Evolutionary conservation across 495 filamentous ascomycete species (phyloP), one percentile per base, ranked within the genome.

Genomic region (Neurospora sp.): DNA sequence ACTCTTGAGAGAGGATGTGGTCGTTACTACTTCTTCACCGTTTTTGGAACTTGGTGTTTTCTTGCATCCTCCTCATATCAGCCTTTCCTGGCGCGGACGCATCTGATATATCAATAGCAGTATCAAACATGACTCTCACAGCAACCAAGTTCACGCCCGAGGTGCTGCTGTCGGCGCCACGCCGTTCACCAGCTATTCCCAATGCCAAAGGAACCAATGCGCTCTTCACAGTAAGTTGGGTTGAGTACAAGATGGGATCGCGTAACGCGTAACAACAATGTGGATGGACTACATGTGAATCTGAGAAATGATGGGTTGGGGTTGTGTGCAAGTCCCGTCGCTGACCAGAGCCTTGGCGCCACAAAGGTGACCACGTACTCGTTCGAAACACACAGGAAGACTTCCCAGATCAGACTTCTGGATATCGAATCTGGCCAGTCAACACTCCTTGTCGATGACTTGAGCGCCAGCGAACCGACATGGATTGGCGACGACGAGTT

Each of bases 131-230:
- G 90, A 89, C 89, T 70, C 84, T 91, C 76, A 85, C 86, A 76
- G 87, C 89, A 7, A 88, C 88, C 78, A 91, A 90, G 76, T 93
- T 94, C 81, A 92, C 89, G 1, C 91, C 92, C 7, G 89, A 93
- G 89, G 91, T 94, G 44, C 88, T 98, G 71, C 89, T 98, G 77
- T 90, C 90, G 77, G 93, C 94, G 16, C 93, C 95, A 39, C 89
- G 95, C 41, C 89, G 95, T 48, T 92, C 92, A 54, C 78, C 89
- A 27, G 94, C 91, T 35, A 81, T 90, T 16, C 94, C 95, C 39
- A 97, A 96, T 79, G 77, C 87, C 7, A 84, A 88, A 41, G 93
- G 92, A 7, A 92, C 86, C 16, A 83, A 88, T 54, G 89, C 91
- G 23, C 83, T 95, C 12, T 96, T 92, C 77, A 90, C 90, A 54